These are phyloP conservation scores for Beverwykella pulmonaria DNA, from an alignment of 495 filamentous ascomycete species.

Conservation along the genomic window DNA sequence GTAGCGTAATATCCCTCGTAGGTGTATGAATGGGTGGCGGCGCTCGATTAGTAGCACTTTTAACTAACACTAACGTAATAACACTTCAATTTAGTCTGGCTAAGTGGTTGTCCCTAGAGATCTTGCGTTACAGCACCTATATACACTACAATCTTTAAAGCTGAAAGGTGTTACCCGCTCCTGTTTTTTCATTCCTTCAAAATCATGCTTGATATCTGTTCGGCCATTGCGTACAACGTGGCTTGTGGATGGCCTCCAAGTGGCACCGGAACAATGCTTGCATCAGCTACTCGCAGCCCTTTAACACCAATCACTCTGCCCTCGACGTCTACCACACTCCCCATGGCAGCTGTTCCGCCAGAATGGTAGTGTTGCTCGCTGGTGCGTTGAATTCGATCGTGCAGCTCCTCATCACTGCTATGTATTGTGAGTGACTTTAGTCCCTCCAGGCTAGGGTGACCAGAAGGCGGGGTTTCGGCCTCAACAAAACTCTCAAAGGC, in stretches of 20 bases:
- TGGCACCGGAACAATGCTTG: conserved; percentile 15
- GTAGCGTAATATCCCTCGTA: too few relatives aligned
- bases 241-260: conserved; percentile 15
- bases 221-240: conserved; percentile 2
- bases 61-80: too few relatives aligned
- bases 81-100: too few relatives aligned
- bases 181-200: too few relatives aligned
- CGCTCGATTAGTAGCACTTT: too few relatives aligned
- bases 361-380: not conserved
- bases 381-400: not conserved
- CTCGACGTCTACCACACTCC: conserved; percentile 5
- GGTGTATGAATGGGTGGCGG: too few relatives aligned
- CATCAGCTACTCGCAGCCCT: conserved; percentile 28
- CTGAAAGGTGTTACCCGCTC: too few relatives aligned
- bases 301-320: conserved; percentile 12
- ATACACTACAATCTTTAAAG: too few relatives aligned
- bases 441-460: not conserved
- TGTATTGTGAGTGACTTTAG: not conserved
- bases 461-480: not conserved
- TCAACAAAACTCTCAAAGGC: not conserved
- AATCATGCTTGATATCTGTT: not conserved
- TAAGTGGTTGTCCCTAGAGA: too few relatives aligned
- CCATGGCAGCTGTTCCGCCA: conserved; percentile 27
- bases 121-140: too few relatives aligned
- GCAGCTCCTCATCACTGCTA: conserved; percentile 16